These are phyloP conservation scores for Xylaria castorea DNA, from an alignment of 495 filamentous ascomycete genomes.

Conservation along the genomic window DNA sequence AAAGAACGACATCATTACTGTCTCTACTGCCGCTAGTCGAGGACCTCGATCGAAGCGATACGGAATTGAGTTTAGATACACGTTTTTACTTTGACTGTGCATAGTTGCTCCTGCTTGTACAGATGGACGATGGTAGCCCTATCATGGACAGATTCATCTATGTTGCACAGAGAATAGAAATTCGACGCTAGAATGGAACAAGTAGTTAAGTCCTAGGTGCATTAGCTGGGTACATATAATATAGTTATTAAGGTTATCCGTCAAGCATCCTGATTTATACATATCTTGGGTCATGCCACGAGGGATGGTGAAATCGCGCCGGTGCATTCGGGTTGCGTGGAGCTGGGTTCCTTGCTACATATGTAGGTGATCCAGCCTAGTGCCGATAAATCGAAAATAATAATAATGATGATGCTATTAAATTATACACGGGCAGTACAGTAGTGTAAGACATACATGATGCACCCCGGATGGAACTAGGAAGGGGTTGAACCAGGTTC, in stretches of 20 bases:
- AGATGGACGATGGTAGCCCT: neutral
- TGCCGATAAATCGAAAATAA: neutral
- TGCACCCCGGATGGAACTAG: constrained; percentile 23
- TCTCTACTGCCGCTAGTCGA: neutral
- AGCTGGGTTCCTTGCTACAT: neutral
- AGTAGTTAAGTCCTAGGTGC: neutral
- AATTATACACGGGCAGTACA: constrained; percentile 9
- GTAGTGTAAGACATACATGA: constrained; percentile 28
- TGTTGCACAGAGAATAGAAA: neutral
- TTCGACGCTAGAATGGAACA: neutral
- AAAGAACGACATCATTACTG: neutral
- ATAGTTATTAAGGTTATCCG: neutral
- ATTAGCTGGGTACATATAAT: neutral
- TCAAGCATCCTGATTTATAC: neutral
- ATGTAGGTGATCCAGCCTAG: constrained; percentile 18
- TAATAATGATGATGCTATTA: constrained; percentile 12
- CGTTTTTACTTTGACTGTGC: neutral
- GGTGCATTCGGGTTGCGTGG: neutral
- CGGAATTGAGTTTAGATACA: neutral
- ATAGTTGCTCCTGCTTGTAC: neutral
- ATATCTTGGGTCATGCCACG: constrained; percentile 11
- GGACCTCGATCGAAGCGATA: neutral
- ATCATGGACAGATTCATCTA: neutral
- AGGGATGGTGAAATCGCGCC: constrained; percentile 4
- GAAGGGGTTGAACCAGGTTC: constrained; percentile 6